Base-by-base conservation (phyloP, 352 stramenopile genomes). In the Halophytophthora batemanensis region DNA sequence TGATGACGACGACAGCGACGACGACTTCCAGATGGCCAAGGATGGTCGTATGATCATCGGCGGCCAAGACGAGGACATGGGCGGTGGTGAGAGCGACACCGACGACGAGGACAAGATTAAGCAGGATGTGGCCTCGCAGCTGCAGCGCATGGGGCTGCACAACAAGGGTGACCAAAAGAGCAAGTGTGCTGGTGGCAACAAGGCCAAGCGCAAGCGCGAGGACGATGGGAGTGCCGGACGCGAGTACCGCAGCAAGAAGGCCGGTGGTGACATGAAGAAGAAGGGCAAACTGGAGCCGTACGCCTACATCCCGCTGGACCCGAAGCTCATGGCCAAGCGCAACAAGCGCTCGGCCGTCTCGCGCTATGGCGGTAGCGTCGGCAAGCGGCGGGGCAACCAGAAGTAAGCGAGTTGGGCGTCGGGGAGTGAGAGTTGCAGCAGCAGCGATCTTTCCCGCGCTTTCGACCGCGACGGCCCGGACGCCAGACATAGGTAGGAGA, bases 221-320 rank as follows among this genome's bases (percentile, higher is more conserved):
- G 74, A 81, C 25, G 65, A 82, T 31, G 60, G 63, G 47, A 29
- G 29, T 17, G 79, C 79, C 19, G 96, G 96, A 35, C 80, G 90
- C 43, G 84, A 96, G 44, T 98, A 98, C 74, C 93, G 94, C 29
- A 84, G 85, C 0, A 98, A 97, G 77, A 98, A 98, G 74, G 93
- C 95, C 15, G 90, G 92, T 19, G 96, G 96, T 45, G 96, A 99
- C 70, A 81, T 98, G 23, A 98, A 96, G 75, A 97, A 96, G 66
- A 98, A 98, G 85, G 90, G 87, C 66, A 98, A 98, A 73, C 90
- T 98, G 25, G 95, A 98, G 64, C 96, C 96, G 46, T 99, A 98
- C 69, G 95, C 96, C 8, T 99, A 98, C 77, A 97, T 99, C 55
- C 95, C 95, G 47, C 73, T 99, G 40, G 92, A 99, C 74, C 92